A percentile compares a stretch with the other conserved stretches of the same genome.
Conservation (phyloP, 2,329 filamentous ascomycete species). For the Epichloe gansuensis region DNA sequence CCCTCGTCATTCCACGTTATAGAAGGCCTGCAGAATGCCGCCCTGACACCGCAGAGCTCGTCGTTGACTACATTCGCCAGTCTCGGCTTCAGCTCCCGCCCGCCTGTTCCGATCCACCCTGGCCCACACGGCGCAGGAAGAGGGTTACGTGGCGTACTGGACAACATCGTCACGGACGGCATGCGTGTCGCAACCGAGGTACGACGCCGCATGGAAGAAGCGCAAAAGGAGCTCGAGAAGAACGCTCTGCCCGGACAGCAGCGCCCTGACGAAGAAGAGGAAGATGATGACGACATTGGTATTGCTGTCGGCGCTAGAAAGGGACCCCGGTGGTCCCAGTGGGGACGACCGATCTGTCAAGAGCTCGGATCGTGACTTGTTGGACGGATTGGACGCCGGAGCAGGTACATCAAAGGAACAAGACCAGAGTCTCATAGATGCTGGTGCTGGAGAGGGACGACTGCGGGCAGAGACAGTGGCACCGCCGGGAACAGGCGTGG, state of each 20-base stretch:
- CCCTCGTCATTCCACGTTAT: slow-evolving; percentile 84
- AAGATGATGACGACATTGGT: slow-evolving; percentile 47
- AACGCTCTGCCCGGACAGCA: slow-evolving; percentile 57
- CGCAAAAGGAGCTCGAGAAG: slow-evolving; percentile 80
- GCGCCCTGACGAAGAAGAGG: slow-evolving; percentile 57
- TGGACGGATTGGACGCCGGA: slow-evolving; percentile 63
- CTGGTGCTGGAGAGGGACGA: slow-evolving; percentile 15
- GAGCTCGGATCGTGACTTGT: slow-evolving; percentile 55
- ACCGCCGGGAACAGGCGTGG: slow-evolving; percentile 23
- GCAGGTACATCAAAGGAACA: slow-evolving; percentile 36
- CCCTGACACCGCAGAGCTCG: slow-evolving; percentile 29
- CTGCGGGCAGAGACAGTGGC: slow-evolving; percentile 16
- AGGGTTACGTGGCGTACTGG: slow-evolving; percentile 80
- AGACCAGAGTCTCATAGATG: slow-evolving; percentile 24
- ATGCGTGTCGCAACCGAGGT: slow-evolving; percentile 95
- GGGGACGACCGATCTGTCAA: slow-evolving; percentile 51
- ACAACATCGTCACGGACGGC: slow-evolving; percentile 95
- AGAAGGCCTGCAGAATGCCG: slow-evolving; percentile 38
- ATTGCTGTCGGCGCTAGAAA: slow-evolving; percentile 29
- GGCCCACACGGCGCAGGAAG: slow-evolving; percentile 42
- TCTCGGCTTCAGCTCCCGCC: slow-evolving; percentile 42
- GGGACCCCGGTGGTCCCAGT: slow-evolving; percentile 22
- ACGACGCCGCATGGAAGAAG: slow-evolving; percentile 84
- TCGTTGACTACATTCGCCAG: slow-evolving; percentile 80
- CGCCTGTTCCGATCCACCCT: slow-evolving; percentile 25